These are phyloP conservation scores for Colletotrichum zoysiae DNA, from an alignment of 2,329 filamentous ascomycete species.

Conservation along the genomic window DNA sequence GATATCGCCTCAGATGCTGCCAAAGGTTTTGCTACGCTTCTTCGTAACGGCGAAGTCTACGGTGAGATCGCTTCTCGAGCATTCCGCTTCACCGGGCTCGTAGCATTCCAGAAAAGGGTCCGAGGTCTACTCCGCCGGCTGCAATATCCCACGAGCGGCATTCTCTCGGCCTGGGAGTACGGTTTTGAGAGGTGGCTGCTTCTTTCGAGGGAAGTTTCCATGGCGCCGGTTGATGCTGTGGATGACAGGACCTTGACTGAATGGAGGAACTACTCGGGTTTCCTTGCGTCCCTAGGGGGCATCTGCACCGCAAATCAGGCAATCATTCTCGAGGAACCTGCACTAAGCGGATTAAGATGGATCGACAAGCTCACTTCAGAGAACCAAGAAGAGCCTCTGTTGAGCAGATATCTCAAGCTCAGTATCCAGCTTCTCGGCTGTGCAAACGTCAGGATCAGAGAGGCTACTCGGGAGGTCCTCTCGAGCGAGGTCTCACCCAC, in stretches of 20 bases:
- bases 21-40: constrained; percentile 64
- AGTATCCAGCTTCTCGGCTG: constrained; percentile 76
- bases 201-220: constrained; percentile 73
- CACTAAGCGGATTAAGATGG: constrained; percentile 70
- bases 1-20: constrained; percentile 63
- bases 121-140: constrained; percentile 70
- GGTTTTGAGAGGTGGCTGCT: constrained; percentile 75
- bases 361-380: constrained; percentile 72
- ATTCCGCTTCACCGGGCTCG: constrained; percentile 76
- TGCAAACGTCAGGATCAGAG: constrained; percentile 72
- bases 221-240: constrained; percentile 61
- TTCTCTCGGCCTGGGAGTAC: constrained; percentile 75
- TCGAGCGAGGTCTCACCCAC: constrained; percentile 73
- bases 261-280: constrained; percentile 78
- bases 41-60: constrained; percentile 72
- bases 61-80: constrained; percentile 72
- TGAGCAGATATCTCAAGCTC: constrained; percentile 71
- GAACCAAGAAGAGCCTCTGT: constrained; percentile 69
- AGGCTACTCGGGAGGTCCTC: constrained; percentile 75
- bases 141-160: constrained; percentile 73
- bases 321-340: constrained; percentile 68
- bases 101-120: constrained; percentile 77
- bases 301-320: constrained; percentile 73
- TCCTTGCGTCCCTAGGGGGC: constrained; percentile 75
- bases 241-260: constrained; percentile 70